These are phyloP conservation scores for Phaeoacremonium minimum DNA, from an alignment of 2,329 filamentous ascomycete species.

Conservation along the genomic window DNA sequence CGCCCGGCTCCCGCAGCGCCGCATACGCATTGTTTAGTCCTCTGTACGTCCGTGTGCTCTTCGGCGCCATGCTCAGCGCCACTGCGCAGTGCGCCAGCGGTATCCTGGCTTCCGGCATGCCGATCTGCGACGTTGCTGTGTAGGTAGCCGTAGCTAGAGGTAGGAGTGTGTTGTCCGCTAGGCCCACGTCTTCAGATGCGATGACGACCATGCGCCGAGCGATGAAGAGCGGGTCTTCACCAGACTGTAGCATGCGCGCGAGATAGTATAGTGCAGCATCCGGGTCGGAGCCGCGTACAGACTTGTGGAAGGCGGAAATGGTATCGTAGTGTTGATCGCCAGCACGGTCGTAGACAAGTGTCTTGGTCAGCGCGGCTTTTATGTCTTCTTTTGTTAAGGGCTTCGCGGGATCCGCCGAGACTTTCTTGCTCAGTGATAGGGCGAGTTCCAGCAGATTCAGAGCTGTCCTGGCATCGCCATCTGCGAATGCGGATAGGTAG, in stretches of 20 bases:
- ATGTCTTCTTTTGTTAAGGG: conserved; percentile 69
- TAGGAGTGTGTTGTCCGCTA: conserved; percentile 82
- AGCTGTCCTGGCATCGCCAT: conserved; percentile 89
- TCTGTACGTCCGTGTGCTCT: conserved; percentile 83
- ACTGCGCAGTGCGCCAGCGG: conserved; percentile 84
- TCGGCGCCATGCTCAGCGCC: conserved; percentile 74
- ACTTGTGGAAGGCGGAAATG: conserved; percentile 96
- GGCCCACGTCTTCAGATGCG: conserved; percentile 86
- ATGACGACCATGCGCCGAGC: conserved; percentile 92
- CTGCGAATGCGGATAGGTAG: conserved; percentile 82
- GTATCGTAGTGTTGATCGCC: conserved; percentile 98
- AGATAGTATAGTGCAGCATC: conserved; percentile 94
- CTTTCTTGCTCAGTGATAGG: conserved; percentile 55
- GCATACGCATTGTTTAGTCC: conserved; percentile 76
- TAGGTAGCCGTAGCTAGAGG: conserved; percentile 82
- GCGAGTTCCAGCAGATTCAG: conserved; percentile 90
- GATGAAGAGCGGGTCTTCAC: conserved; percentile 89
- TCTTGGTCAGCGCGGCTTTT: conserved; percentile 82
- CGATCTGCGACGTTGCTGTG: conserved; percentile 85
- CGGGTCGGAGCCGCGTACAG: conserved; percentile 79
- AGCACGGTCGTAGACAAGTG: conserved; percentile 88
- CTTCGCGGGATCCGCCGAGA: conserved; percentile 2
- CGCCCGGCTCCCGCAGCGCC: conserved; percentile 75
- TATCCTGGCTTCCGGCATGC: conserved; percentile 91
- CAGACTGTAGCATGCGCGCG: conserved; percentile 89